phyloP scores from a whole-genome alignment of 139 green algal genomes.

The Coccomyxa sp. region DNA sequence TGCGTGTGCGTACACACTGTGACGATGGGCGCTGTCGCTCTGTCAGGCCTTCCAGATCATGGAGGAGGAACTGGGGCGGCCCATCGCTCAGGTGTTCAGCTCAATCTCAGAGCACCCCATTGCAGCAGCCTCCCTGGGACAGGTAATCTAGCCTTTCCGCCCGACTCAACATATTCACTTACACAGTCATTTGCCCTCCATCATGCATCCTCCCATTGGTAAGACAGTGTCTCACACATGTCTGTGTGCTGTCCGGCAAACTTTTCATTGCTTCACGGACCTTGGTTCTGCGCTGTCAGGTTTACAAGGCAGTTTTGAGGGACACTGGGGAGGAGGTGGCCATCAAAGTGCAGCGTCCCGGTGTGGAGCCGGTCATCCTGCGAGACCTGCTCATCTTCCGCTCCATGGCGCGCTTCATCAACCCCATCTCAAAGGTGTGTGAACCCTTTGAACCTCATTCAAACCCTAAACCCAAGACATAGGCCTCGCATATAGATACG shows the following conservation, averaged over 20 bases:
- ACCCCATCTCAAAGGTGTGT: constrained; percentile 20
- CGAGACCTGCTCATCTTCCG: constrained; percentile 95
- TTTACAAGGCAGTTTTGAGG: constrained; percentile 86
- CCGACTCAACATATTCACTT: background rate
- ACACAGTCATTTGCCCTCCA: background rate
- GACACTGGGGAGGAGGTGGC: constrained; percentile 88
- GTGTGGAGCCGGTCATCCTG: constrained; percentile 90
- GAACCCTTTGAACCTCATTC: background rate
- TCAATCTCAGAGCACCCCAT: constrained; percentile 80
- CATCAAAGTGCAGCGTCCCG: constrained; percentile 86
- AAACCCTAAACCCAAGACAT: background rate
- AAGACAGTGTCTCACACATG: background rate
- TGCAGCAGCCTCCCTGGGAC: constrained; percentile 86
- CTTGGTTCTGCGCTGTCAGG: constrained; percentile 41
- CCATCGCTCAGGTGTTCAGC: constrained; percentile 79
- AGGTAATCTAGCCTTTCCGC: constrained; percentile 43
- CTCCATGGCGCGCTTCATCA: constrained; percentile 70
- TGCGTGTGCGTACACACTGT: background rate
- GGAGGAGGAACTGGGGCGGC: constrained; percentile 78
- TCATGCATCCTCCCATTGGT: background rate
- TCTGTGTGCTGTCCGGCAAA: too few species aligned
- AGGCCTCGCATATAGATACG: too few species aligned
- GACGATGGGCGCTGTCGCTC: background rate
- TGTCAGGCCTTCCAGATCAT: constrained; percentile 71
- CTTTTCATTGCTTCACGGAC: too few species aligned